A percentile compares a stretch with the other conserved stretches of the same genome.
These are phyloP conservation scores for Lobosporangium transversale DNA, from an alignment of 192 early-diverging fungal species.

Conservation along the genomic window DNA sequence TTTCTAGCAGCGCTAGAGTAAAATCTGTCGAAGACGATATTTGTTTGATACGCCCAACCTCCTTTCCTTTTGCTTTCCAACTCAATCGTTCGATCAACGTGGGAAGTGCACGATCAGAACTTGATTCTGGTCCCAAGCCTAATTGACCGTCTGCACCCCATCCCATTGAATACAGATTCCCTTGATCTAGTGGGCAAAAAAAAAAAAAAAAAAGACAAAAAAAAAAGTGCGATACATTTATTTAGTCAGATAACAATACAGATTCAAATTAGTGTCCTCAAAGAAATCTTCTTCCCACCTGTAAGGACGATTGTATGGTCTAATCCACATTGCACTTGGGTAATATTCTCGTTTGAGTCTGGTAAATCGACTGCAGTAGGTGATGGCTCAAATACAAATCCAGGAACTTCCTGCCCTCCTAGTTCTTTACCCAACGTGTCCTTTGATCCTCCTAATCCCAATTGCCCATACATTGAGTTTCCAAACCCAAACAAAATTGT, in stretches of 20 bases:
- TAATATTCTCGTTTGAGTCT: conserved; percentile 47
- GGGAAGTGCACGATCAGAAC: conserved; percentile 55
- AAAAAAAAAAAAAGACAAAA: neutral
- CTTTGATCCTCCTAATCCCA: conserved; percentile 63
- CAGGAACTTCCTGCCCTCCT: conserved; percentile 26
- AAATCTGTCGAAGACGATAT: conserved; percentile 75
- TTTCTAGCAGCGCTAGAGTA: conserved; percentile 65
- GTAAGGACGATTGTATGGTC: conserved; percentile 74
- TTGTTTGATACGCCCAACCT: conserved; percentile 49
- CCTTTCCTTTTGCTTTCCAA: conserved; percentile 23
- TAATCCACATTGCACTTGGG: conserved; percentile 70
- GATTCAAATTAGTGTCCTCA: too few relatives aligned
- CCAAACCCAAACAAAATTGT: conserved; percentile 67
- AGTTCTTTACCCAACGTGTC: conserved; percentile 22
- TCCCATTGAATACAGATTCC: conserved; percentile 73
- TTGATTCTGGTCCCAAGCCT: conserved; percentile 62
- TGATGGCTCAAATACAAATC: conserved; percentile 45
- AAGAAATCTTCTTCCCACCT: too few relatives aligned
- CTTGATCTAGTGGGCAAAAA: conserved; percentile 31
- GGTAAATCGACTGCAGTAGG: conserved; percentile 28
- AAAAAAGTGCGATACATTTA: too few relatives aligned
- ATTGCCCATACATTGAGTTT: conserved; percentile 75
- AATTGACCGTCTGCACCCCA: conserved; percentile 84
- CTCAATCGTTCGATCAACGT: conserved; percentile 57
- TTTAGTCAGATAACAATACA: neutral